Percentiles rank a stretch among this genome's conserved stretches.
Evolutionary conservation across 1,284 basidiomycete genomes (phyloP).

Genomic region (Singerocomus rubriflavus): DNA sequence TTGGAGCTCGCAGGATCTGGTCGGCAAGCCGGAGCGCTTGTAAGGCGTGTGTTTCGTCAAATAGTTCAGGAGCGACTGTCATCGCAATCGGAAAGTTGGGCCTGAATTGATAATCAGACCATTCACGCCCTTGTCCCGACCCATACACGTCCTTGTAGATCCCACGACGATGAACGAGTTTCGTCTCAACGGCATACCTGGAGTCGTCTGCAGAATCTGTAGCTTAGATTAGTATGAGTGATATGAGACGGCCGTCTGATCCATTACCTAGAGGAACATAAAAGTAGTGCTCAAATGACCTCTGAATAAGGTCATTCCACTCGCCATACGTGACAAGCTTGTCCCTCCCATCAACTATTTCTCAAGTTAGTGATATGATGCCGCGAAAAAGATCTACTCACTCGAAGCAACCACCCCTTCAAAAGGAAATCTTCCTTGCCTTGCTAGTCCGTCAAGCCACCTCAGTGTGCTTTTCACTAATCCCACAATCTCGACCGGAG

Average conservation of each 20-base stretch:
- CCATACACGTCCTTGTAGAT: conserved; percentile 99
- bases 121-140: conserved; percentile 81
- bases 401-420: conserved; percentile 81
- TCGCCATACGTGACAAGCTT: conserved; percentile 83
- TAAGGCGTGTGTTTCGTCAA: conserved; percentile 78
- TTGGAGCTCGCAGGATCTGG: conserved; percentile 71
- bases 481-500: conserved; percentile 94
- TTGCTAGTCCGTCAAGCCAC: conserved; percentile 77
- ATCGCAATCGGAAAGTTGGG: conserved; percentile 95
- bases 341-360: conserved; percentile 68
- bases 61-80: conserved; percentile 95
- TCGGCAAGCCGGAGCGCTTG: conserved; percentile 77
- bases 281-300: conserved; percentile 87
- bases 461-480: conserved; percentile 89
- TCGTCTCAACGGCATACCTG: conserved; percentile 69
- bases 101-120: conserved; percentile 95
- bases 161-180: conserved; percentile 83
- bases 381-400: conserved; percentile 43
- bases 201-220: conserved; percentile 70
- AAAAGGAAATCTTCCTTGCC: conserved; percentile 78
- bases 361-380: conserved; percentile 8
- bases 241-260: background rate
- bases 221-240: conserved; percentile 5
- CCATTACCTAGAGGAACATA: conserved; percentile 79
- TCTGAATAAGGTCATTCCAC: conserved; percentile 85